phyloP scores from a whole-genome alignment of 345 rosid genomes.

The Citrus cavaleriei region DNA sequence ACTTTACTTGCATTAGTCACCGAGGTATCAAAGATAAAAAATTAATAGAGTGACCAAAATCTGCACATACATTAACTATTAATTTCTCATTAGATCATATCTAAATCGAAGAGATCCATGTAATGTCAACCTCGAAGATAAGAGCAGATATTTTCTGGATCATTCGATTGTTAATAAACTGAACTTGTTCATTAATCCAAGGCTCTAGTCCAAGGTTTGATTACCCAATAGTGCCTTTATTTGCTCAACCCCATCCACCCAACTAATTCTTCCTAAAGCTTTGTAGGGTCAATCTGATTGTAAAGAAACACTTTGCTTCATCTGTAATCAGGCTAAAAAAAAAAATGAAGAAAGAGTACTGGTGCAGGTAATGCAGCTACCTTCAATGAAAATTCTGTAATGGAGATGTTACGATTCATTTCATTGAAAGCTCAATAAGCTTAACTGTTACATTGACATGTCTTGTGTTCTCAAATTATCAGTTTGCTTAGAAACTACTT shows the following conservation, averaged over 20 bases:
- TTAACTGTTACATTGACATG: background rate
- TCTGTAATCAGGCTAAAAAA: slow-evolving; percentile 9
- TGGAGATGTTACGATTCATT: too few relatives aligned
- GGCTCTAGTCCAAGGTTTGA: background rate
- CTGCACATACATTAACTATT: too few relatives aligned
- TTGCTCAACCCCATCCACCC: slow-evolving; percentile 30
- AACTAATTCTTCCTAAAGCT: background rate
- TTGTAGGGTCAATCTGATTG: slow-evolving; percentile 3
- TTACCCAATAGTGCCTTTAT: slow-evolving; percentile 11
- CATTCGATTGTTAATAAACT: background rate
- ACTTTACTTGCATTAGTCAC: background rate
- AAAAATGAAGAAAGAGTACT: too few relatives aligned
- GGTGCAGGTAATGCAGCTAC: too few relatives aligned
- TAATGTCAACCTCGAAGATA: background rate
- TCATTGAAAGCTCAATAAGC: too few relatives aligned
- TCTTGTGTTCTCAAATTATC: background rate
- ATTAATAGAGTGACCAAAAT: too few relatives aligned
- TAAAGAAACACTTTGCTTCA: slow-evolving; percentile 11
- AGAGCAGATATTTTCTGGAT: background rate
- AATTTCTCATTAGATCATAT: too few relatives aligned
- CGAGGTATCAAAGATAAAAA: background rate
- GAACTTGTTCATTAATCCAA: background rate
- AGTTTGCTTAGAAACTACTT: slow-evolving; percentile 43
- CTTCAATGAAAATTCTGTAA: too few relatives aligned
- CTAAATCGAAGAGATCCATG: background rate